phyloP scores from a whole-genome alignment of 2,329 filamentous ascomycete genomes.

The Aspergillus unguis region DNA sequence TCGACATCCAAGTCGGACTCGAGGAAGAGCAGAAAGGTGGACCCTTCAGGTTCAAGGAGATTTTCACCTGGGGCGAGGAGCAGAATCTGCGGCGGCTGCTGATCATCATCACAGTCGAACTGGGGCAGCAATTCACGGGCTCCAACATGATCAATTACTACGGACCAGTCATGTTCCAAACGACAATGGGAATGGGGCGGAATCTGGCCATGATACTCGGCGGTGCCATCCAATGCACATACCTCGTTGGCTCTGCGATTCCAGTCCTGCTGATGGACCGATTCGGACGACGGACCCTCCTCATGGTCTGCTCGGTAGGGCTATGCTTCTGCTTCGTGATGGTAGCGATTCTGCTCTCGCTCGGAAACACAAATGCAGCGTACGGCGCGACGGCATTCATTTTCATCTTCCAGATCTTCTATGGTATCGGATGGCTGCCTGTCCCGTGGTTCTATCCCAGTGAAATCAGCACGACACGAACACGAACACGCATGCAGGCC shows the following conservation, averaged over 20 bases:
- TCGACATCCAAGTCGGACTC: conserved; percentile 22
- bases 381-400: conserved; percentile 45
- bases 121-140: conserved; percentile 38
- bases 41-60: conserved; percentile 36
- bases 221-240: conserved; percentile 43
- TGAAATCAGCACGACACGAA: conserved; percentile 42
- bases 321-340: conserved; percentile 46
- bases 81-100: conserved; percentile 35
- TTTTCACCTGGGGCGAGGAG: conserved; percentile 29
- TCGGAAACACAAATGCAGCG: conserved; percentile 29
- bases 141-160: conserved; percentile 44
- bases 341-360: conserved; percentile 39
- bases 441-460: conserved; percentile 46
- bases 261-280: conserved; percentile 43
- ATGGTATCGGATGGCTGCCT: conserved; percentile 44
- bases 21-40: conserved; percentile 28
- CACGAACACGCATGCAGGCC: conserved; percentile 40
- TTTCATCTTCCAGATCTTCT: conserved; percentile 47
- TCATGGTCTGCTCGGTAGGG: conserved; percentile 42
- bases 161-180: conserved; percentile 38
- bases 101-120: conserved; percentile 33
- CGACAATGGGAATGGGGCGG: conserved; percentile 39
- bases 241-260: conserved; percentile 41
- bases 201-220: conserved; percentile 54
- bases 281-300: conserved; percentile 41